A percentile compares a stretch with the other conserved stretches of the same genome.
These are phyloP conservation scores for Urostyla sp. DNA, from an alignment of 73 alveolate species.

Conservation along the genomic window DNA sequence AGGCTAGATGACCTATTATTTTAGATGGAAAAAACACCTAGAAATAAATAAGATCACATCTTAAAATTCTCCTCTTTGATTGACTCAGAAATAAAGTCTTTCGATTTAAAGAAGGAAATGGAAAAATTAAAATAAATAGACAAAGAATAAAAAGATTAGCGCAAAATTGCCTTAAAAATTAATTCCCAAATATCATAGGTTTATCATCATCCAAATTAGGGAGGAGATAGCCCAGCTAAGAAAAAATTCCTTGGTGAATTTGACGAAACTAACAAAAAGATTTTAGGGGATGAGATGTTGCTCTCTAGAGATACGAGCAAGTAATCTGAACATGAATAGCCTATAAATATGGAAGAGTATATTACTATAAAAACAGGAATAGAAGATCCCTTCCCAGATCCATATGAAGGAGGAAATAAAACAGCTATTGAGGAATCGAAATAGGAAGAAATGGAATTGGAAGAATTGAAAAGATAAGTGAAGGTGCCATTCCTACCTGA, in stretches of 20 bases:
- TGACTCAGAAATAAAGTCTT: slow-evolving; percentile 3
- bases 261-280: slow-evolving; percentile 11
- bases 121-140: slow-evolving; percentile 39
- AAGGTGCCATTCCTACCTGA: slow-evolving; percentile 30
- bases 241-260: slow-evolving; percentile 22
- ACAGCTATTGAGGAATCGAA: neutral
- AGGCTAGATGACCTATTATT: neutral
- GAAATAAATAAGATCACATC: slow-evolving; percentile 12
- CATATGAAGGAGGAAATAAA: slow-evolving; percentile 13
- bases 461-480: slow-evolving; percentile 2
- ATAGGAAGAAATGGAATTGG: slow-evolving; percentile 3
- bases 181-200: neutral
- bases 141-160: neutral
- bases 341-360: neutral
- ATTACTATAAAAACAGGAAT: slow-evolving; percentile 39
- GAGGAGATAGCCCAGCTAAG: slow-evolving; percentile 25
- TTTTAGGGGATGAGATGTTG: slow-evolving; percentile 16
- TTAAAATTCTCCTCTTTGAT: neutral
- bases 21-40: neutral
- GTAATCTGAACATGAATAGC: neutral
- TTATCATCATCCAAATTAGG: neutral
- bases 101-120: slow-evolving; percentile 46
- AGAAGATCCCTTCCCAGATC: slow-evolving; percentile 57
- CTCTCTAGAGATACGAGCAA: neutral
- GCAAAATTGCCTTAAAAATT: neutral